Conservation (phyloP, 2,329 filamentous ascomycete genomes). For the Colletotrichum sojae region DNA sequence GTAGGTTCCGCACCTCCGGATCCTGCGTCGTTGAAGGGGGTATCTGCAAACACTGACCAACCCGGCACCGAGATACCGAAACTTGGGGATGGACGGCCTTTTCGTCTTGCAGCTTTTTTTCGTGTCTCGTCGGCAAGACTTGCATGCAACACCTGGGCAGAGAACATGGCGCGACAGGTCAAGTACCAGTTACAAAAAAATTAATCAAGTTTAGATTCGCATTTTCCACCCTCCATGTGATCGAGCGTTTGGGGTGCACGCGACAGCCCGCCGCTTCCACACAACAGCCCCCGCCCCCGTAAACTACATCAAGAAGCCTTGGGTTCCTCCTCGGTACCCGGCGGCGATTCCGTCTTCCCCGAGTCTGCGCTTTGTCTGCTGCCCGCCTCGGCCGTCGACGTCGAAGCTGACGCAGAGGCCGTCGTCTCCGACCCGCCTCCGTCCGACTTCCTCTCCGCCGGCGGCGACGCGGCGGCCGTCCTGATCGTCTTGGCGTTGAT, state of each 20-base stretch:
- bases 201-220: background rate
- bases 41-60: no score
- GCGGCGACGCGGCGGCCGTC: constrained; percentile 40
- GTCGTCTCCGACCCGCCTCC: constrained; percentile 33
- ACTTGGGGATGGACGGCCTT: background rate
- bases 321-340: constrained; percentile 36
- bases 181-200: background rate
- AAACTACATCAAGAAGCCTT: constrained; percentile 32
- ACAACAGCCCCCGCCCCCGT: background rate
- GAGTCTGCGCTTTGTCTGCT: constrained; percentile 31
- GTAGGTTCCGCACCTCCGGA: no score
- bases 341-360: constrained; percentile 36
- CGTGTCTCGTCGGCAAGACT: background rate
- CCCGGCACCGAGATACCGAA: no score
- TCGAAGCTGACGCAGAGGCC: constrained; percentile 12
- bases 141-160: no score
- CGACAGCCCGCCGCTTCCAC: background rate
- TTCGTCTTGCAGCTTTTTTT: background rate
- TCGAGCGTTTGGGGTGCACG: background rate
- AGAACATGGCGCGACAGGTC: no score
- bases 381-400: constrained; percentile 27
- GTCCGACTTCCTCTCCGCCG: constrained; percentile 33
- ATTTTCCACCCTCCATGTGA: background rate
- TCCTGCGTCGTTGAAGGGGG: no score
- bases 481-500: constrained; percentile 71